Evolutionary conservation across 1,284 basidiomycete species (phyloP).

Genomic region (Pseudozyma tsukubaensis): DNA sequence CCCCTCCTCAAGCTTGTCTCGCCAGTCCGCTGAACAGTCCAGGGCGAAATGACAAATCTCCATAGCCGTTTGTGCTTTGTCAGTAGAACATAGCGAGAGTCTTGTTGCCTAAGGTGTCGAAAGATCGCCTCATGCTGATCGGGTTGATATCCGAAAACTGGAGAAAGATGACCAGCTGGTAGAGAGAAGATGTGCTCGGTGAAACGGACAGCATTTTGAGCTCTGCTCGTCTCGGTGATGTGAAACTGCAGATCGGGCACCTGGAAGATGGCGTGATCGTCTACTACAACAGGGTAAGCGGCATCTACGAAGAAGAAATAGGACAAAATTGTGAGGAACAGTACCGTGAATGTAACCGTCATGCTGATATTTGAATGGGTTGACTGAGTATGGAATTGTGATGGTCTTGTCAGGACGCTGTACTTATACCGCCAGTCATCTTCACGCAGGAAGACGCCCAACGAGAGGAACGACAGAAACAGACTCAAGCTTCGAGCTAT

Average conservation of each 20-base stretch:
- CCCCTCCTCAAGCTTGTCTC: background rate
- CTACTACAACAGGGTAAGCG: background rate
- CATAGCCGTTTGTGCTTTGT: background rate
- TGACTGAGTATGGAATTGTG: no score
- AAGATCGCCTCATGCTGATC: background rate
- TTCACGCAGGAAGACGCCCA: no score
- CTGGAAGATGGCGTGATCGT: background rate
- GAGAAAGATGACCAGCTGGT: background rate
- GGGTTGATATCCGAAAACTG: background rate
- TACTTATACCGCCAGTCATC: no score
- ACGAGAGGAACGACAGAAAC: no score
- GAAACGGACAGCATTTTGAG: background rate
- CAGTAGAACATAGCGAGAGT: background rate
- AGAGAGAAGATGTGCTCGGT: constrained; percentile 3
- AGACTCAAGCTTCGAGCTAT: no score
- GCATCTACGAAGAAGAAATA: background rate
- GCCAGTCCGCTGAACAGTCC: background rate
- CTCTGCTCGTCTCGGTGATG: constrained; percentile 2
- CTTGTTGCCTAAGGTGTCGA: background rate
- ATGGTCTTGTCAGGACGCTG: no score
- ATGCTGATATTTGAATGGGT: background rate
- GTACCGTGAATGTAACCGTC: background rate
- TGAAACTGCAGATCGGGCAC: constrained; percentile 2
- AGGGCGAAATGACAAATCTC: background rate
- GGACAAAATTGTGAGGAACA: background rate